Evolutionary conservation across 139 green algal genomes (phyloP), one percentile per base, ranked within the genome.

Genomic region (Volvox reticuliferus): DNA sequence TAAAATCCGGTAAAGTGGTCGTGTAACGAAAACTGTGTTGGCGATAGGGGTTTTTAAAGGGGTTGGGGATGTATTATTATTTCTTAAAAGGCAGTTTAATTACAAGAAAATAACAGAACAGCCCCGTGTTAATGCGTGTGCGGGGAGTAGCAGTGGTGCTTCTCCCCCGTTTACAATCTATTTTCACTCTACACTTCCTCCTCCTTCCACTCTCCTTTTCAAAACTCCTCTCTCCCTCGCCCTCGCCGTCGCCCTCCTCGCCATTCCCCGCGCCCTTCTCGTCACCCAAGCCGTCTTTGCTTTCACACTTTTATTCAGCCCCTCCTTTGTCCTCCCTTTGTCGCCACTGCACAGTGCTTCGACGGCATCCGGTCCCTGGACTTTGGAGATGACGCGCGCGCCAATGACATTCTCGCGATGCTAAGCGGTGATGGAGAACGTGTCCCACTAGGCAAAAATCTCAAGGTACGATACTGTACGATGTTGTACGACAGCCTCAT

Each of bases 341-440:
- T 2, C 28, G 68, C 13, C 12, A 76, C 68, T 28, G 24, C 71
- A 19, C 87, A 97, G 92, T 97, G 95, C 93, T 98, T 98, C 83
- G 96, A 98, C 69, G 95, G 95, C 82, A 98, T 98, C 69, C 88
- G 88, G 30, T 55, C 78, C n/a, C 93, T 98, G 12, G 94, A 97
- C 84, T 97, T 97, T 89, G 95, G 95, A 24, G 92, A 96, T 17
- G 94, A 97, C 88, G 91, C 93, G 12, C 93, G 95, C 69, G 92
- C 78, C 81, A 94, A 93, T 36, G 94, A 96, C 71, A 98, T 98
- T 90, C 82, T 94, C 20, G 94, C 94, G 26, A 97, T 98, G 96
- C n/a, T 97, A 1, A 96, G 92, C 37, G 88, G 61, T 5, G 95
- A 98, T 87, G 95, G 95, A 22, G 96, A 98, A 93, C 87, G 88